Evolutionary conservation across 139 green algal species (phyloP).

Genomic region (Coelastrella sp.): DNA sequence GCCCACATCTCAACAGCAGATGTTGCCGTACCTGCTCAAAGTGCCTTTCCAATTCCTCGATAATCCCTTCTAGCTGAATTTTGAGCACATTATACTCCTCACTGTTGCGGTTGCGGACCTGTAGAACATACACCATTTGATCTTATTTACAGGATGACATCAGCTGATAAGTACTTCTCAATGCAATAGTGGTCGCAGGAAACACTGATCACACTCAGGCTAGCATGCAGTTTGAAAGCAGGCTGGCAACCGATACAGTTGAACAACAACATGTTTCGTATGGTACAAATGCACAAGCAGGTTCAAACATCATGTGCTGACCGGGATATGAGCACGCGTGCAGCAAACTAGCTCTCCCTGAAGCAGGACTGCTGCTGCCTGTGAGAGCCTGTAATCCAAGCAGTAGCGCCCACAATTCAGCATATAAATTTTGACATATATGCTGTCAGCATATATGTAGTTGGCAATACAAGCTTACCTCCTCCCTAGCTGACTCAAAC

Average conservation of each 20-base stretch:
- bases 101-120: constrained; percentile 89
- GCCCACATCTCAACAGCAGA: too few relatives aligned
- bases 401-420: too few relatives aligned
- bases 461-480: not conserved
- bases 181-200: too few relatives aligned
- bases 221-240: too few relatives aligned
- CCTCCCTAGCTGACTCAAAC: constrained; percentile 43
- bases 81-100: constrained; percentile 96
- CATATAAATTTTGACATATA: too few relatives aligned
- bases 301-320: too few relatives aligned
- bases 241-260: too few relatives aligned
- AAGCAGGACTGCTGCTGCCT: too few relatives aligned
- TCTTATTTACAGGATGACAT: not conserved
- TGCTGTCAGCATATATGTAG: too few relatives aligned
- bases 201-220: too few relatives aligned
- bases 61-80: constrained; percentile 86
- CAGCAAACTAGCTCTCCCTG: not conserved
- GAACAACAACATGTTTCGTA: too few relatives aligned
- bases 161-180: not conserved
- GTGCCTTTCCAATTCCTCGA: constrained; percentile 90
- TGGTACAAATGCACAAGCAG: not conserved
- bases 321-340: not conserved
- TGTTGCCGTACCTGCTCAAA: constrained; percentile 69
- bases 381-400: too few relatives aligned
- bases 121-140: constrained; percentile 13